These are phyloP conservation scores for Alternaria tenuissima DNA, from an alignment of 2,329 filamentous ascomycete species.

Conservation along the genomic window DNA sequence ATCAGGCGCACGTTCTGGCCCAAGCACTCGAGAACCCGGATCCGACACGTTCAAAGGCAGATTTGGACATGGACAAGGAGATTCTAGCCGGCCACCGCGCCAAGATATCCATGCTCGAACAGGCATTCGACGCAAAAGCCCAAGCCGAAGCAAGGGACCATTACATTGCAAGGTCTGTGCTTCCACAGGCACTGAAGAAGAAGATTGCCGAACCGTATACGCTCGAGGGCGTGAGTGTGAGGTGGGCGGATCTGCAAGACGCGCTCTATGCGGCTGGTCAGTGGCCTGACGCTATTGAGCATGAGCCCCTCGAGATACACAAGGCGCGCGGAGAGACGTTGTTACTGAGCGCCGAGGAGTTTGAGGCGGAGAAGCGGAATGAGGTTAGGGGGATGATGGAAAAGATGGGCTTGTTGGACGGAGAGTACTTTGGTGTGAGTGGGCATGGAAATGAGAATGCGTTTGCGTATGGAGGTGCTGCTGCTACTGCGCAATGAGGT, in stretches of 20 bases:
- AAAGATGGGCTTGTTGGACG: slow-evolving; percentile 10
- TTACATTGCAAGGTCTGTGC: slow-evolving; percentile 35
- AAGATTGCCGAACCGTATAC: slow-evolving; percentile 32
- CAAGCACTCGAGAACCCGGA: slow-evolving; percentile 27
- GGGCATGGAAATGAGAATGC: background rate
- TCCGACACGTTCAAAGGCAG: slow-evolving; percentile 18
- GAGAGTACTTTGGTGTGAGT: background rate
- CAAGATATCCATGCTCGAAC: slow-evolving; percentile 30
- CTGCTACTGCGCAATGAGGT: background rate
- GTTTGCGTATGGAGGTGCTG: background rate
- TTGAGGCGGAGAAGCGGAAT: slow-evolving; percentile 22
- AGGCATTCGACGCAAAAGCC: slow-evolving; percentile 34
- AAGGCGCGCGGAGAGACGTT: slow-evolving; percentile 16
- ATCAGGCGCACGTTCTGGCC: slow-evolving; percentile 18
- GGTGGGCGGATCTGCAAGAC: slow-evolving; percentile 48
- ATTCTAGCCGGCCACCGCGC: slow-evolving; percentile 18
- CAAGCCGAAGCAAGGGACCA: slow-evolving; percentile 23
- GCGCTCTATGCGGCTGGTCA: slow-evolving; percentile 34
- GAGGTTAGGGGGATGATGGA: slow-evolving; percentile 29
- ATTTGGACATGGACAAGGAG: slow-evolving; percentile 21
- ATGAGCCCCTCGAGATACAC: slow-evolving; percentile 32
- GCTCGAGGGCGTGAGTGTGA: slow-evolving; percentile 37
- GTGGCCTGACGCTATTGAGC: slow-evolving; percentile 34
- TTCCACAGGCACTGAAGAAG: slow-evolving; percentile 30
- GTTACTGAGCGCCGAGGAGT: slow-evolving; percentile 31